phyloP scores from a whole-genome alignment of 2,329 filamentous ascomycete genomes.

The Calonectria hawksworthii region DNA sequence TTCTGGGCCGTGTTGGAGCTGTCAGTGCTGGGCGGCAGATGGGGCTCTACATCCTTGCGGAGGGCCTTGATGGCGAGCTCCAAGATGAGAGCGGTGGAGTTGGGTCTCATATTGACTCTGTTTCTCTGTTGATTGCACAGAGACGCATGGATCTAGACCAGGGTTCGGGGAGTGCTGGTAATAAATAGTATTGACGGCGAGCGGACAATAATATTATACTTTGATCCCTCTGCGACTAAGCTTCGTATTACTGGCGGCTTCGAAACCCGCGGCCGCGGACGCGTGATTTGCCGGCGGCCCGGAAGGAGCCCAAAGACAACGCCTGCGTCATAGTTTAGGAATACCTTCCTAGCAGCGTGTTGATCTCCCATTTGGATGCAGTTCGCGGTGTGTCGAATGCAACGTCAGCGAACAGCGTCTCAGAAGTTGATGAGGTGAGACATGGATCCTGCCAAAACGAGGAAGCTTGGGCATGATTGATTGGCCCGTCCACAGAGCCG shows the following conservation, averaged over 20 bases:
- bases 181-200: not conserved
- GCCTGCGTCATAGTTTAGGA: not conserved
- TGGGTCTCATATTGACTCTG: constrained; percentile 6
- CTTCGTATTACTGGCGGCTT: not conserved
- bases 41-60: not conserved
- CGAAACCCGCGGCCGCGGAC: not conserved
- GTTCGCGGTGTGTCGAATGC: constrained; percentile 4
- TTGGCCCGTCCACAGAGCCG: not conserved
- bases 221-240: not conserved
- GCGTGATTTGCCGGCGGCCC: constrained; percentile 1
- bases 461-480: not conserved
- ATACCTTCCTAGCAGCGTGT: not conserved
- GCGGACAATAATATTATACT: constrained; percentile 1
- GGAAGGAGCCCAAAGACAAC: not conserved
- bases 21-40: not conserved
- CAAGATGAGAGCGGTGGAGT: not conserved
- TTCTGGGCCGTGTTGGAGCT: constrained; percentile 4
- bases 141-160: not conserved
- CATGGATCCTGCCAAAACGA: constrained; percentile 12
- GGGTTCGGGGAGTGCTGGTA: not conserved
- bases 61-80: constrained; percentile 4
- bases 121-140: not conserved
- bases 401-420: not conserved
- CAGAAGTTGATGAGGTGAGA: not conserved
- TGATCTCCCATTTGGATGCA: not conserved